These are phyloP conservation scores for Penicillium sp. DNA, from an alignment of 2,329 filamentous ascomycete genomes.

Conservation along the genomic window DNA sequence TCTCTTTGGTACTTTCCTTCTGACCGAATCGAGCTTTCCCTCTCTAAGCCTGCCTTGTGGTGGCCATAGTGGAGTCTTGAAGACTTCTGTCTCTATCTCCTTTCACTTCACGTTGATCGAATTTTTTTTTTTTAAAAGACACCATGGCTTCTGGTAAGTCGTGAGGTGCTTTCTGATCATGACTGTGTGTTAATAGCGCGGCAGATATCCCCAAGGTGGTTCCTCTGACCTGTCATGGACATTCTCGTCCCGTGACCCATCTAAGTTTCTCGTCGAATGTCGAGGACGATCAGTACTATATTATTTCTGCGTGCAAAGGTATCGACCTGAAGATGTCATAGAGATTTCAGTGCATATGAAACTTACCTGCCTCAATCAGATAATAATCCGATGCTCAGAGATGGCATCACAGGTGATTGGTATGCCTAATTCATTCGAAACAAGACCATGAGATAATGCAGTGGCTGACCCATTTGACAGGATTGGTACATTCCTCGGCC, in stretches of 20 bases:
- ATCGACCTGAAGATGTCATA: slow-evolving; percentile 1
- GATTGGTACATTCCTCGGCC: slow-evolving; percentile 97
- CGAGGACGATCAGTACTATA: slow-evolving; percentile 80
- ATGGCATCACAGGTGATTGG: slow-evolving; percentile 94
- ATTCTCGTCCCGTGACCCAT: slow-evolving; percentile 88
- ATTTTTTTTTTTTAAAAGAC: neutral
- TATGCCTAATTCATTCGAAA: slow-evolving; percentile 38
- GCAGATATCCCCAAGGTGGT: slow-evolving; percentile 61
- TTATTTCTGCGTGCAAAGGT: slow-evolving; percentile 94
- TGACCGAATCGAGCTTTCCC: slow-evolving; percentile 12
- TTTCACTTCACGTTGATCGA: slow-evolving; percentile 2
- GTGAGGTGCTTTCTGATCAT: neutral
- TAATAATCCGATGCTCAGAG: slow-evolving; percentile 96
- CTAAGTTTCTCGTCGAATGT: slow-evolving; percentile 83
- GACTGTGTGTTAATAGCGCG: neutral
- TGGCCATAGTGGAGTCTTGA: slow-evolving; percentile 3
- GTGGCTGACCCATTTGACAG: slow-evolving; percentile 31
- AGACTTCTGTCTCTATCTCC: slow-evolving; percentile 2
- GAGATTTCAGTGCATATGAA: neutral
- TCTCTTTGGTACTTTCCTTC: slow-evolving; percentile 36
- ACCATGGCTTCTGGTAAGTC: slow-evolving; percentile 20
- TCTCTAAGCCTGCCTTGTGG: neutral
- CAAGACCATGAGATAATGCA: neutral
- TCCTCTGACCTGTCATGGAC: slow-evolving; percentile 89
- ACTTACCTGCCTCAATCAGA: slow-evolving; percentile 52